Evolutionary conservation across 2,329 filamentous ascomycete genomes (phyloP).

Genomic region (Podosphaera leucotricha): DNA sequence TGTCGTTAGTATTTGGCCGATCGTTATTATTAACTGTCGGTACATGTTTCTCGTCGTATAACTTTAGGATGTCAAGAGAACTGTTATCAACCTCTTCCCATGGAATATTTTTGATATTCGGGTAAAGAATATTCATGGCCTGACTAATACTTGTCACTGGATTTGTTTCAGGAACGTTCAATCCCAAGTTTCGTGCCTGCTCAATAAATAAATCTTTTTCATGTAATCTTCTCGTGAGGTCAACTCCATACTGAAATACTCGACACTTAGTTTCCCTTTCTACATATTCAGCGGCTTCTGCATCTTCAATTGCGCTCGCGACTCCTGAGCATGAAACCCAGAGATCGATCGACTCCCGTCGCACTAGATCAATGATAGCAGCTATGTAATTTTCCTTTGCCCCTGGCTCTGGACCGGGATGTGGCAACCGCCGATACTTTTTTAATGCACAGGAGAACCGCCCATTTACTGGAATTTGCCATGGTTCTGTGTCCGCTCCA

Average conservation of each 20-base stretch:
- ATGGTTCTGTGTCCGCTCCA: slow-evolving; percentile 37
- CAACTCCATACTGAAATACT: slow-evolving; percentile 37
- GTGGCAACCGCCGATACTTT: slow-evolving; percentile 17
- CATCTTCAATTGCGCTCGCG: slow-evolving; percentile 40
- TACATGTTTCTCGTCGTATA: too few relatives aligned
- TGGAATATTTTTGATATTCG: slow-evolving; percentile 2
- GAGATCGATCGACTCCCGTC: slow-evolving; percentile 36
- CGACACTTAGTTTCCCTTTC: slow-evolving; percentile 32
- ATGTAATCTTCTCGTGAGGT: slow-evolving; percentile 33
- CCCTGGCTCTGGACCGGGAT: slow-evolving; percentile 2
- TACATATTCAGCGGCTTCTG: slow-evolving; percentile 34
- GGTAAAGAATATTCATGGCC: slow-evolving; percentile 26
- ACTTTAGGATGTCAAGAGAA: background rate
- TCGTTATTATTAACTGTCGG: too few relatives aligned
- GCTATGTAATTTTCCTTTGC: slow-evolving; percentile 27
- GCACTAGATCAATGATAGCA: slow-evolving; percentile 32
- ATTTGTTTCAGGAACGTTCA: slow-evolving; percentile 29
- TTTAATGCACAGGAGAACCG: slow-evolving; percentile 7
- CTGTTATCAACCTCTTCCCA: background rate
- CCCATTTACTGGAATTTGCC: slow-evolving; percentile 7
- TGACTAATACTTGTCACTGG: slow-evolving; percentile 28
- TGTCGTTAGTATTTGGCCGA: too few relatives aligned
- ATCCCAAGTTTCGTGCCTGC: slow-evolving; percentile 27
- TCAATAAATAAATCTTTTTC: slow-evolving; percentile 42
- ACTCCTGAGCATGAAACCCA: slow-evolving; percentile 58